Evolutionary conservation across 768 basidiomycete species (phyloP).

Genomic region (Lactarius psammicola): DNA sequence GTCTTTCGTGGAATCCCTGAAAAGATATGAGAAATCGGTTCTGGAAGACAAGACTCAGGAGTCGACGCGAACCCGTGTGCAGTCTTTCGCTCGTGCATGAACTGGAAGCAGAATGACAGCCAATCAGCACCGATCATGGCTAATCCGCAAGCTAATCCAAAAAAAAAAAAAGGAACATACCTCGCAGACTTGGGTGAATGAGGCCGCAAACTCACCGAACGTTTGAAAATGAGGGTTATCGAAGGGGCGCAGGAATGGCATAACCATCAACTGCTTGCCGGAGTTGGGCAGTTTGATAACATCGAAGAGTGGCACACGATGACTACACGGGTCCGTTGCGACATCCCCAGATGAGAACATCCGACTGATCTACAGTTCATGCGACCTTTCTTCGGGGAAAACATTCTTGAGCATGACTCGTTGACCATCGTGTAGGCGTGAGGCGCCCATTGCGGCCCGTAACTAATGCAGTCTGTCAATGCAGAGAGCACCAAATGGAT

Average conservation of each 20-base stretch:
- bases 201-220: conserved; percentile 32
- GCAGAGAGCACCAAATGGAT: background rate
- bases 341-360: conserved; percentile 21
- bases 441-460: conserved; percentile 27
- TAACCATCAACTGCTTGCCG: conserved; percentile 22
- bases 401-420: conserved; percentile 30
- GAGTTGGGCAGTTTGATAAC: conserved; percentile 25
- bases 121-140: background rate
- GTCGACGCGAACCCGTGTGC: conserved; percentile 29
- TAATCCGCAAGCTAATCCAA: no score
- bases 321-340: conserved; percentile 29
- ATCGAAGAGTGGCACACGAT: conserved; percentile 30
- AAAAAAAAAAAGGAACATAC: conserved; percentile 9
- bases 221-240: conserved; percentile 32
- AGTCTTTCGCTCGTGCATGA: conserved; percentile 30
- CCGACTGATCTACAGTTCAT: conserved; percentile 18
- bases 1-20: conserved; percentile 18
- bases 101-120: conserved; percentile 23
- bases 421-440: conserved; percentile 23
- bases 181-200: conserved; percentile 31
- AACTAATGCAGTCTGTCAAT: background rate
- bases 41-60: background rate
- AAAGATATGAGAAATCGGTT: background rate
- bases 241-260: conserved; percentile 30
- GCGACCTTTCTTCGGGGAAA: background rate